These are phyloP conservation scores for Fusarium dimerum DNA, from an alignment of 2,329 filamentous ascomycete species.

Conservation along the genomic window DNA sequence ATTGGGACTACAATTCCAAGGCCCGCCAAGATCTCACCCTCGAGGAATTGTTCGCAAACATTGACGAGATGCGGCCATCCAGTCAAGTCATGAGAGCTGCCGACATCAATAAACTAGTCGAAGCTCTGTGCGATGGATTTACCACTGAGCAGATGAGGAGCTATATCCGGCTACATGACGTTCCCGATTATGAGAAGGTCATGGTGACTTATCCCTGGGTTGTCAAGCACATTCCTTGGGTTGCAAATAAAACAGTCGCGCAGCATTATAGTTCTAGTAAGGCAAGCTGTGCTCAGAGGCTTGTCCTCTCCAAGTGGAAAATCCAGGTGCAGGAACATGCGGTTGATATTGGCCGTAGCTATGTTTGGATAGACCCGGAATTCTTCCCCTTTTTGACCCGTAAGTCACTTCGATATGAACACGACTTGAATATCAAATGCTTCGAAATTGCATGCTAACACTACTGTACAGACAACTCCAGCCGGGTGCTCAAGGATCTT, in stretches of 20 bases:
- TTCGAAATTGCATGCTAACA: slow-evolving; percentile 2
- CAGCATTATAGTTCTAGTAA: slow-evolving; percentile 37
- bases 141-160: slow-evolving; percentile 44
- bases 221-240: slow-evolving; percentile 42
- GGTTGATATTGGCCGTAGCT: slow-evolving; percentile 42
- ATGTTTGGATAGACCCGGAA: slow-evolving; percentile 39
- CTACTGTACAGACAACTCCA: slow-evolving; percentile 10
- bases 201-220: slow-evolving; percentile 44
- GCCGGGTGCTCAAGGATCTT: slow-evolving; percentile 29
- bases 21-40: slow-evolving; percentile 27
- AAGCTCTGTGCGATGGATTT: slow-evolving; percentile 46
- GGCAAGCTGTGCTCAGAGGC: slow-evolving; percentile 39
- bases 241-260: slow-evolving; percentile 7
- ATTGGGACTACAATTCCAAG: slow-evolving; percentile 35
- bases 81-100: slow-evolving; percentile 38
- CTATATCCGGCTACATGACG: slow-evolving; percentile 39
- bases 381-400: slow-evolving; percentile 49
- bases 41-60: slow-evolving; percentile 44
- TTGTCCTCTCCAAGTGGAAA: slow-evolving; percentile 53
- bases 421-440: not conserved
- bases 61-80: slow-evolving; percentile 51
- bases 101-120: slow-evolving; percentile 44
- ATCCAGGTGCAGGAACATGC: slow-evolving; percentile 49
- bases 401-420: slow-evolving; percentile 33
- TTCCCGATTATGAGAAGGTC: not conserved